phyloP scores from a whole-genome alignment of 805 yeast species.

The Kuraishia cidri region DNA sequence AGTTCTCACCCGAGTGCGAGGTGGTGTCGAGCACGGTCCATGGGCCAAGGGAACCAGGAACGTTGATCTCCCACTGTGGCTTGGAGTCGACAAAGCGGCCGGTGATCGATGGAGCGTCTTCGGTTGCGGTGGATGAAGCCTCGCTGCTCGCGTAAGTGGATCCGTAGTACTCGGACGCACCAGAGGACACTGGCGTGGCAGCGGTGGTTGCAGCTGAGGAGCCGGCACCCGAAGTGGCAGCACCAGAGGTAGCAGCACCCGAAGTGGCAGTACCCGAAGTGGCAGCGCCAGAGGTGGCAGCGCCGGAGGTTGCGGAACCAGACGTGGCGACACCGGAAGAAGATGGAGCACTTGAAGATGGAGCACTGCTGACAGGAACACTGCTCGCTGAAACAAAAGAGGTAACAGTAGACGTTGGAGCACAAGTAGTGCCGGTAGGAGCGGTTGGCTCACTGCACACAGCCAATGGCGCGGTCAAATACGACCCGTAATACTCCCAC shows the following conservation, averaged over 20 bases:
- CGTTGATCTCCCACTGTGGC: too few relatives aligned
- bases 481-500: conserved; percentile 24
- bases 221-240: neutral
- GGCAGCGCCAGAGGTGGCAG: conserved; percentile 1
- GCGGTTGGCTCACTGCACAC: conserved; percentile 14
- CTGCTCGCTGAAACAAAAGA: conserved; percentile 5
- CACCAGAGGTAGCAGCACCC: conserved; percentile 5
- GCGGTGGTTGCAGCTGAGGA: conserved; percentile 2
- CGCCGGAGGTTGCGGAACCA: conserved; percentile 5
- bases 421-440: conserved; percentile 16
- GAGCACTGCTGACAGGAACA: conserved; percentile 10
- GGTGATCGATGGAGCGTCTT: too few relatives aligned
- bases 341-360: too few relatives aligned
- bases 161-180: too few relatives aligned
- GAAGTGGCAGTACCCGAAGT: neutral
- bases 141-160: too few relatives aligned
- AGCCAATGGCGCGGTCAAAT: conserved; percentile 11
- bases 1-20: too few relatives aligned
- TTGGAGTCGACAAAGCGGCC: too few relatives aligned
- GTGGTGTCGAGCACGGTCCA: too few relatives aligned
- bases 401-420: conserved; percentile 7
- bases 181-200: too few relatives aligned
- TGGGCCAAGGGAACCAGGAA: too few relatives aligned
- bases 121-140: too few relatives aligned
- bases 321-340: too few relatives aligned